Evolutionary conservation across 2,329 filamentous ascomycete species (phyloP).

Genomic region (Colletotrichum tamarilloi): DNA sequence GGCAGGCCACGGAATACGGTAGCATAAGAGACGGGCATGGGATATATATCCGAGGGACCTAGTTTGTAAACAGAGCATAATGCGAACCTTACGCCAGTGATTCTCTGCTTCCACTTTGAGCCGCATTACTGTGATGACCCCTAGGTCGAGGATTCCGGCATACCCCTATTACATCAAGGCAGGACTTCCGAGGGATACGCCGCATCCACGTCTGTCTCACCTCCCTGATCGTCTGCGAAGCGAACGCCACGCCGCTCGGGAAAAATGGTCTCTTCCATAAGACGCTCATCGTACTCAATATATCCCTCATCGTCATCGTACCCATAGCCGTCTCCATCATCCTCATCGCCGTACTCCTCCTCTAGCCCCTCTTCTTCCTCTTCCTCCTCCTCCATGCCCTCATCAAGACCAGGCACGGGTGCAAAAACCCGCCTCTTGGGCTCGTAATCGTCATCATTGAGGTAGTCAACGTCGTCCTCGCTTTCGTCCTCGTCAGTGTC

Average conservation of each 20-base stretch:
- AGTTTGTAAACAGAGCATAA: not conserved
- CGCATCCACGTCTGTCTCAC: not conserved
- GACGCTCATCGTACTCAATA: constrained; percentile 27
- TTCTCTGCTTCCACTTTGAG: not conserved
- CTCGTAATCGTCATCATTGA: constrained; percentile 7
- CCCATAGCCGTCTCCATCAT: constrained; percentile 40
- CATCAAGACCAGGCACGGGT: constrained; percentile 8
- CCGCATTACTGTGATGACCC: not conserved
- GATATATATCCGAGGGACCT: not conserved
- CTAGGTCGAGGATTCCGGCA: not conserved
- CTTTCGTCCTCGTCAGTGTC: constrained; percentile 40
- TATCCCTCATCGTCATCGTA: constrained; percentile 43
- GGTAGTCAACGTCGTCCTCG: no score
- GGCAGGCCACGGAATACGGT: not conserved
- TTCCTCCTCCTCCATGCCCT: not conserved
- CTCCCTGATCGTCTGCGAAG: not conserved
- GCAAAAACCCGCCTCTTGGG: constrained; percentile 34
- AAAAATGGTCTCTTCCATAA: no score
- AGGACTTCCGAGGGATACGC: constrained; percentile 23
- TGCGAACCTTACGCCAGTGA: not conserved
- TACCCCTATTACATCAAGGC: not conserved
- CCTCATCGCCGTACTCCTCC: constrained; percentile 34
- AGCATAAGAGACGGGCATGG: not conserved
- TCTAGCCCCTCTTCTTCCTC: constrained; percentile 13
- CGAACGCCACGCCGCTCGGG: constrained; percentile 7